phyloP scores from a whole-genome alignment of 495 filamentous ascomycete genomes.

The Barbatosphaeria neglecta region DNA sequence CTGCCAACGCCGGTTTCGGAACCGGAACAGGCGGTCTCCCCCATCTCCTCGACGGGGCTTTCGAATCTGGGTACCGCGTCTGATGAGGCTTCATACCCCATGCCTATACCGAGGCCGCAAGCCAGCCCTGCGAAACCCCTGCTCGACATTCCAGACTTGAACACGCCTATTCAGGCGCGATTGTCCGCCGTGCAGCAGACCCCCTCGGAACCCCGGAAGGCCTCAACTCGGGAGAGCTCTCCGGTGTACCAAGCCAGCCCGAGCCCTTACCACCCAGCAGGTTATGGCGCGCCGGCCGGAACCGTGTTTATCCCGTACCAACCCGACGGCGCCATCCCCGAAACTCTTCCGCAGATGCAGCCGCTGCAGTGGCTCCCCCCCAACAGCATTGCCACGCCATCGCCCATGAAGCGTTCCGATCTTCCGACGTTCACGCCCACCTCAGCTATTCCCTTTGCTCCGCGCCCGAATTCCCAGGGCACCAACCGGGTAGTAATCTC shows the following conservation, averaged over 20 bases:
- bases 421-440: slow-evolving; percentile 21
- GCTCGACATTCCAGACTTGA: background rate
- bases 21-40: background rate
- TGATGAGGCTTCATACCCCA: background rate
- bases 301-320: slow-evolving; percentile 25
- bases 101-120: background rate
- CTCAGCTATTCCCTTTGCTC: slow-evolving; percentile 18
- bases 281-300: background rate
- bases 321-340: slow-evolving; percentile 20
- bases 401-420: slow-evolving; percentile 12
- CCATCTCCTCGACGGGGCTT: background rate
- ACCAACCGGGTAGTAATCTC: background rate
- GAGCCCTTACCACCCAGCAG: background rate
- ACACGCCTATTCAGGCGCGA: background rate
- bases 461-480: slow-evolving; percentile 2
- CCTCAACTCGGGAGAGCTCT: background rate
- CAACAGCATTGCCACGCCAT: slow-evolving; percentile 12
- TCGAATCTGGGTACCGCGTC: background rate
- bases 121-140: background rate
- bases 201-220: background rate
- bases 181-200: background rate
- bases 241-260: background rate
- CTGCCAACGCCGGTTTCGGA: background rate
- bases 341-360: slow-evolving; percentile 6
- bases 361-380: slow-evolving; percentile 28